Percentiles rank a stretch among this genome's conserved stretches.
Conservation (phyloP, 805 yeast genomes). For the Myxozyma melibiosi region DNA sequence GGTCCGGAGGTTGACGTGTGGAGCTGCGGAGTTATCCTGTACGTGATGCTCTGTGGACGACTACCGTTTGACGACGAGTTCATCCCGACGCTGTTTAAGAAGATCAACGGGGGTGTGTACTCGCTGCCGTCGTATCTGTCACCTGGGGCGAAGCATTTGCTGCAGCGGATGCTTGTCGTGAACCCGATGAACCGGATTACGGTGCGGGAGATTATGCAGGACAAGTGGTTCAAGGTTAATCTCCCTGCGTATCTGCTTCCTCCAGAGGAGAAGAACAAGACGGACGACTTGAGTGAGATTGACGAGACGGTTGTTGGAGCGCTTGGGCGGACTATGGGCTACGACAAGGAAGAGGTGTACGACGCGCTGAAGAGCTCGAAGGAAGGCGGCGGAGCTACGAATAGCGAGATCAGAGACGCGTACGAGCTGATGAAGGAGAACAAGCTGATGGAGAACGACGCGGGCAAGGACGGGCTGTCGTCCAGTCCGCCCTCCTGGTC, state of each 20-base stretch:
- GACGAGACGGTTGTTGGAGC: slow-evolving; percentile 78
- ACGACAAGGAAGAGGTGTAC: slow-evolving; percentile 77
- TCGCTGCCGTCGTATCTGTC: slow-evolving; percentile 85
- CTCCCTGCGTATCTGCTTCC: slow-evolving; percentile 80
- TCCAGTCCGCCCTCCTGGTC: slow-evolving; percentile 60
- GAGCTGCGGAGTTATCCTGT: slow-evolving; percentile 94
- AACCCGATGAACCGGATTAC: slow-evolving; percentile 93
- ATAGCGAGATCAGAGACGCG: slow-evolving; percentile 75
- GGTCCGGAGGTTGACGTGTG: slow-evolving; percentile 99
- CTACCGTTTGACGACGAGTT: slow-evolving; percentile 96
- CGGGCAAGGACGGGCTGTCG: slow-evolving; percentile 48
- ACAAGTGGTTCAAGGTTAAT: slow-evolving; percentile 86
- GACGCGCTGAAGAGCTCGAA: slow-evolving; percentile 61
- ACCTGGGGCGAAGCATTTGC: slow-evolving; percentile 77
- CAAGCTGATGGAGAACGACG: slow-evolving; percentile 59
- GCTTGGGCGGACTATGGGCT: slow-evolving; percentile 83
- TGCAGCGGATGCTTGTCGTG: slow-evolving; percentile 89
- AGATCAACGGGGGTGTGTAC: slow-evolving; percentile 87
- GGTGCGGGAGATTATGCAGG: slow-evolving; percentile 87
- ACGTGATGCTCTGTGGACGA: slow-evolving; percentile 94
- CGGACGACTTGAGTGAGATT: slow-evolving; percentile 44
- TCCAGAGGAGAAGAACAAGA: slow-evolving; percentile 47
- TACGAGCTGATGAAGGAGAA: slow-evolving; percentile 82
- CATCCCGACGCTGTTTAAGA: slow-evolving; percentile 90
- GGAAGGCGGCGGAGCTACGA: slow-evolving; percentile 48